These are phyloP conservation scores for Trichoderma lentiforme DNA, from an alignment of 2,329 filamentous ascomycete genomes.

Conservation along the genomic window DNA sequence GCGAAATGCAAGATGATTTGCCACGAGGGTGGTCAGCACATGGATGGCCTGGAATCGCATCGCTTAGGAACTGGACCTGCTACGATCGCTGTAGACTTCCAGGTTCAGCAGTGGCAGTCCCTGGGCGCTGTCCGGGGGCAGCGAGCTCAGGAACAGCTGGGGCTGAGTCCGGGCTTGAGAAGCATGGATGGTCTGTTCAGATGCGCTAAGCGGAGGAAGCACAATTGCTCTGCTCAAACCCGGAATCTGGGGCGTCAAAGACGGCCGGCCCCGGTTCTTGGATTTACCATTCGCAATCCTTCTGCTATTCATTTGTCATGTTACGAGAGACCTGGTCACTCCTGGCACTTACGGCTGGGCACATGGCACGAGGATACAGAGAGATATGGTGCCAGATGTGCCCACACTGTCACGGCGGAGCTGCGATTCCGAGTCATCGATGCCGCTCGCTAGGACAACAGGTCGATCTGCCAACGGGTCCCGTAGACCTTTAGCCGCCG, in stretches of 20 bases:
- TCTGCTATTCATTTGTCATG: neutral
- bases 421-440: neutral
- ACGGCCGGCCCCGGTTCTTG: neutral
- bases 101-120: neutral
- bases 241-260: neutral
- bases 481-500: neutral
- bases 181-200: constrained; percentile 5
- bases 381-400: neutral
- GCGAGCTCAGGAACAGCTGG: constrained; percentile 16
- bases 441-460: constrained; percentile 6
- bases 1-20: neutral
- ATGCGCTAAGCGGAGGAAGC: neutral
- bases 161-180: constrained; percentile 21
- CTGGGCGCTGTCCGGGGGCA: neutral
- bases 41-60: constrained; percentile 4
- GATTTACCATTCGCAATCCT: neutral
- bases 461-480: neutral
- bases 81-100: neutral
- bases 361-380: neutral
- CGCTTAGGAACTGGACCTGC: neutral
- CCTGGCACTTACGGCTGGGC: neutral
- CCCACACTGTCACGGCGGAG: constrained; percentile 2
- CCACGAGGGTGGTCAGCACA: constrained; percentile 2
- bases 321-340: neutral
- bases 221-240: neutral